phyloP scores from a whole-genome alignment of 352 stramenopile species.

The Phytophthora litchii region DNA sequence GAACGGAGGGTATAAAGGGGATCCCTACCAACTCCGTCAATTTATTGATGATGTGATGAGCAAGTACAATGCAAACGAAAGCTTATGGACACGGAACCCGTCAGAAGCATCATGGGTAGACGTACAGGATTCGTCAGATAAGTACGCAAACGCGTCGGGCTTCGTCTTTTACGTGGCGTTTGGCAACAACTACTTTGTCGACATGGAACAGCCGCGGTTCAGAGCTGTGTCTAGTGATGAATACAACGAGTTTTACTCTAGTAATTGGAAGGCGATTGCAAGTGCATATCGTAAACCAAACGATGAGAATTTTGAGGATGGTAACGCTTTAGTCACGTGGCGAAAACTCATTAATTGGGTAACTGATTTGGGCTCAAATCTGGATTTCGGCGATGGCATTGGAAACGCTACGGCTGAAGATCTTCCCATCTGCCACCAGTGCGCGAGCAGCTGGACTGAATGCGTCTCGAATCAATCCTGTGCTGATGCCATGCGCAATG shows the following conservation, averaged over 20 bases:
- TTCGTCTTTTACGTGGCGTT: conserved; percentile 12
- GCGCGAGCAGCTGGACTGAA: conserved; percentile 2
- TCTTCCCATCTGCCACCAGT: conserved; percentile 21
- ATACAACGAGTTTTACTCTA: conserved; percentile 20
- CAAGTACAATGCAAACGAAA: conserved; percentile 6
- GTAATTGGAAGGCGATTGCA: conserved; percentile 13
- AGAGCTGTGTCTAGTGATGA: conserved; percentile 6
- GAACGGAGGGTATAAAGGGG: not conserved
- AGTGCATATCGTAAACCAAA: conserved; percentile 12
- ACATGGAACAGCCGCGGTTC: conserved; percentile 24
- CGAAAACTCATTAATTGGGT: conserved; percentile 16
- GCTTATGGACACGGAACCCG: conserved; percentile 11
- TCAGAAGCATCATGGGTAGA: conserved; percentile 2
- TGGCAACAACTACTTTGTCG: conserved; percentile 14
- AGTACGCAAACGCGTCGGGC: not conserved
- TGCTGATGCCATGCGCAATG: conserved; percentile 11
- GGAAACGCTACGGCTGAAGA: conserved; percentile 4
- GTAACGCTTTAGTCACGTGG: conserved; percentile 8
- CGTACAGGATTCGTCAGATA: not conserved
- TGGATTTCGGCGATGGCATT: not conserved
- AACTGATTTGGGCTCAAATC: conserved; percentile 2
- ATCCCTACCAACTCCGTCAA: not conserved
- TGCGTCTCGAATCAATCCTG: conserved; percentile 11
- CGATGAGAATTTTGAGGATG: conserved; percentile 8
- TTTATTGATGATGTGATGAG: conserved; percentile 7